A percentile compares a stretch with the other conserved stretches of the same genome.
Conservation (phyloP, 179 eudicot species). For the Drosera spatulata region DNA sequence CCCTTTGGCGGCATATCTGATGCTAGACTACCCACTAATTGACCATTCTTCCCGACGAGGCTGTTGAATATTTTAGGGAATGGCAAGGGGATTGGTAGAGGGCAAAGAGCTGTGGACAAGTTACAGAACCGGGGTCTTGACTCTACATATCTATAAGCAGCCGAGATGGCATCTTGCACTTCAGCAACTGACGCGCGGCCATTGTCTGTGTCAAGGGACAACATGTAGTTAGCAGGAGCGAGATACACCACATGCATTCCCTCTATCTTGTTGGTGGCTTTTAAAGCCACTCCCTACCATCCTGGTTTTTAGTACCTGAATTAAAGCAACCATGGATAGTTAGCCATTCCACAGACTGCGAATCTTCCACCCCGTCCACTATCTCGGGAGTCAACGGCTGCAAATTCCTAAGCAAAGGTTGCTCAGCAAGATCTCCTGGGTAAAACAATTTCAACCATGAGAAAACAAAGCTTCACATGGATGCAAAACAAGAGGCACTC, state of each 20-base stretch:
- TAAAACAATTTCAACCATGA: constrained; percentile 4
- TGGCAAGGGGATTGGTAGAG: constrained; percentile 88
- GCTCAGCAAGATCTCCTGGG: constrained; percentile 38
- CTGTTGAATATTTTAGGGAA: constrained; percentile 70
- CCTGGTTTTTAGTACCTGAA: constrained; percentile 30
- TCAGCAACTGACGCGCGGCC: constrained; percentile 52
- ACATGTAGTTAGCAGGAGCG: no score
- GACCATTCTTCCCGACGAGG: constrained; percentile 55
- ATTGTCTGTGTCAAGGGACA: constrained; percentile 22
- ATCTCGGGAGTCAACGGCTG: constrained; percentile 64
- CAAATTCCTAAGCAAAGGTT: constrained; percentile 41
- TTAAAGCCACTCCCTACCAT: no score
- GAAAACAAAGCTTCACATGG: background rate
- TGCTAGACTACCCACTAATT: constrained; percentile 32
- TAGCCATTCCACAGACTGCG: constrained; percentile 61
- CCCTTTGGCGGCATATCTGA: constrained; percentile 34
- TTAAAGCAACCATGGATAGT: constrained; percentile 61
- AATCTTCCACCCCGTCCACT: constrained; percentile 57
- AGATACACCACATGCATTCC: no score
- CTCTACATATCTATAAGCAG: constrained; percentile 34
- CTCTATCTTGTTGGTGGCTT: no score
- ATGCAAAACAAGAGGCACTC: background rate
- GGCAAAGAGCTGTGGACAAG: constrained; percentile 58
- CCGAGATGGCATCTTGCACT: constrained; percentile 44
- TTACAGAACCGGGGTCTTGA: constrained; percentile 65